phyloP scores from a whole-genome alignment of 2,329 filamentous ascomycete species.

The Fusarium compactum region DNA sequence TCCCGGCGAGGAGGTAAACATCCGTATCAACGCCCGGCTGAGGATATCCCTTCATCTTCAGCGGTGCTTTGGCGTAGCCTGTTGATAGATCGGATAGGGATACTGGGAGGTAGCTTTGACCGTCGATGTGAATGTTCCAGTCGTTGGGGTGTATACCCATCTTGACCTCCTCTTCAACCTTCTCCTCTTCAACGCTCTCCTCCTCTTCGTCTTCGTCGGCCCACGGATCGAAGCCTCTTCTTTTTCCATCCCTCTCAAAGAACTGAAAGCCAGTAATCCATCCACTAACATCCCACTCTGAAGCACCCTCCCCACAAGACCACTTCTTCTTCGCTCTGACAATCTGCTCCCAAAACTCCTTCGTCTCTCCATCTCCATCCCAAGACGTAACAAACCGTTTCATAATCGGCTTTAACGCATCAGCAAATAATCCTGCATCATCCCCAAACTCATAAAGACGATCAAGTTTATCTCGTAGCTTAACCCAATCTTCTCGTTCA shows the following conservation, averaged over 20 bases:
- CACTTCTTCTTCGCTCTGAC: constrained; percentile 52
- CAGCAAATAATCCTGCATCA: constrained; percentile 56
- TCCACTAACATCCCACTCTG: constrained; percentile 56
- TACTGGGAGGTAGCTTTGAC: constrained; percentile 47
- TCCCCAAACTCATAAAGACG: constrained; percentile 58
- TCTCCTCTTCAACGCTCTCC: neutral
- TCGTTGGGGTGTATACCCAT: constrained; percentile 6
- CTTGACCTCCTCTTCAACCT: neutral
- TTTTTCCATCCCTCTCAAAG: constrained; percentile 55
- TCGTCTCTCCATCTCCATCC: constrained; percentile 51
- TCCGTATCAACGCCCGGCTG: constrained; percentile 43
- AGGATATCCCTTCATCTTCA: constrained; percentile 54
- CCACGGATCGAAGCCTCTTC: constrained; percentile 6
- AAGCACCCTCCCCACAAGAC: constrained; percentile 47
- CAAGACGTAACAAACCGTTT: constrained; percentile 59
- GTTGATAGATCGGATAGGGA: constrained; percentile 50
- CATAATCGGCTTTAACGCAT: constrained; percentile 59
- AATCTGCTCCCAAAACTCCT: constrained; percentile 59
- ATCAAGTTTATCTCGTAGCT: constrained; percentile 57
- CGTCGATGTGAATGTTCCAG: constrained; percentile 45
- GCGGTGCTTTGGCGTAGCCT: constrained; percentile 56
- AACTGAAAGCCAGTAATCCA: constrained; percentile 64
- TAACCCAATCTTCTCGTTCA: constrained; percentile 54
- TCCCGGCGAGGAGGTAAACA: constrained; percentile 56
- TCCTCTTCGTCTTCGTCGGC: neutral